These are phyloP conservation scores for Corchorus capsularis DNA, from an alignment of 345 rosid genomes.

Conservation along the genomic window DNA sequence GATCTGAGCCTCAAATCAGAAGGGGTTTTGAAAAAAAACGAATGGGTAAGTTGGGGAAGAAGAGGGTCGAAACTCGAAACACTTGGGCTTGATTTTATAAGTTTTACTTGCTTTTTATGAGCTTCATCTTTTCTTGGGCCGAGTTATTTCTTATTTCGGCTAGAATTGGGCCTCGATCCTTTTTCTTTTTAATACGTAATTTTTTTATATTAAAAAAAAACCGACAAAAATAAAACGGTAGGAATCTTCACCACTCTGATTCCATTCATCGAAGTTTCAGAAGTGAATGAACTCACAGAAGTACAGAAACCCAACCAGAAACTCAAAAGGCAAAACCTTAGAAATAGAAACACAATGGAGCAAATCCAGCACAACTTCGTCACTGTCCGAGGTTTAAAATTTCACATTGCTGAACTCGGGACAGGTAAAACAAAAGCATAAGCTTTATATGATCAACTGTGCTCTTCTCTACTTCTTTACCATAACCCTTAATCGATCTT, in stretches of 20 bases:
- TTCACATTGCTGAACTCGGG: slow-evolving; percentile 24
- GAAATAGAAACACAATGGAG: neutral
- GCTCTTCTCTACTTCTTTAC: neutral
- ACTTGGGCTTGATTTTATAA: neutral
- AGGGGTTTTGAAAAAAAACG: neutral
- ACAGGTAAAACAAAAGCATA: neutral
- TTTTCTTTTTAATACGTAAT: too few species aligned
- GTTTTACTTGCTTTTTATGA: too few species aligned
- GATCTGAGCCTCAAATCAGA: neutral
- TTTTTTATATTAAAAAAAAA: too few species aligned
- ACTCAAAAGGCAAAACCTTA: neutral
- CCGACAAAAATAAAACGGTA: neutral
- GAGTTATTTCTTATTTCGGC: too few species aligned
- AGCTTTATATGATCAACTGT: neutral
- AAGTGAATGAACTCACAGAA: neutral
- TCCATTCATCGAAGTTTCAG: neutral
- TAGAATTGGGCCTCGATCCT: too few species aligned
- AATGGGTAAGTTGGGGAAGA: neutral
- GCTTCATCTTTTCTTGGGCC: too few species aligned
- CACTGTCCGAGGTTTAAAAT: slow-evolving; percentile 16
- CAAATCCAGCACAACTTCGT: slow-evolving; percentile 24
- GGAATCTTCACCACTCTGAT: neutral
- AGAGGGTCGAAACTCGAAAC: neutral
- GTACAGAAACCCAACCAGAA: neutral
- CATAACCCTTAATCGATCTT: neutral